Percentiles rank a stretch among this genome's conserved stretches.
Evolutionary conservation across 345 rosid genomes (phyloP).

Genomic region (Schrenkiella parvula): DNA sequence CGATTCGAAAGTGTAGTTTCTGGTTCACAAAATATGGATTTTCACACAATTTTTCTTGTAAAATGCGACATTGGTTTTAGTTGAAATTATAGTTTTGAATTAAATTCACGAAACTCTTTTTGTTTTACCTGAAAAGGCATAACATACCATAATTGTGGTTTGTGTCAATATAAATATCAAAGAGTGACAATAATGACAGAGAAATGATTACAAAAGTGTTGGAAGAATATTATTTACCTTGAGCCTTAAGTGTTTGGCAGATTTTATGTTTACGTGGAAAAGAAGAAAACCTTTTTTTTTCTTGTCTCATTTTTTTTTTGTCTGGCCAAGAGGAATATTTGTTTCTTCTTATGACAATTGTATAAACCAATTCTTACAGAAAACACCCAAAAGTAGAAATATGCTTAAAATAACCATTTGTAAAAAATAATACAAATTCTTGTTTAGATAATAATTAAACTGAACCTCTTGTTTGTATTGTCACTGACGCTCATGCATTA

Average conservation of each 20-base stretch:
- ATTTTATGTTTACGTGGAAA: slow-evolving; percentile 28
- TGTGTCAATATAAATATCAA: neutral
- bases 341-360: slow-evolving; percentile 17
- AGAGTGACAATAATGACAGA: slow-evolving; percentile 13
- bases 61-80: neutral
- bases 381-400: neutral
- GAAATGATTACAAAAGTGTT: slow-evolving; percentile 5
- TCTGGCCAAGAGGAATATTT: slow-evolving; percentile 15
- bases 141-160: neutral
- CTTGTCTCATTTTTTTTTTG: neutral
- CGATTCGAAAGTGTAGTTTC: neutral
- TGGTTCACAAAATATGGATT: neutral
- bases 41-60: neutral
- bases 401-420: neutral
- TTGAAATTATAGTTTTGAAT: neutral
- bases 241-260: slow-evolving; percentile 14
- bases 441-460: neutral
- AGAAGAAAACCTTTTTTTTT: slow-evolving; percentile 7
- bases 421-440: too few relatives aligned
- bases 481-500: neutral
- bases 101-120: neutral
- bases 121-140: too few relatives aligned
- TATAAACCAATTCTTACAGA: neutral
- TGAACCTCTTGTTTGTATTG: neutral
- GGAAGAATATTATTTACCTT: slow-evolving; percentile 29